phyloP scores from a whole-genome alignment of 129 eudicot species.

The Tagetes patula region DNA sequence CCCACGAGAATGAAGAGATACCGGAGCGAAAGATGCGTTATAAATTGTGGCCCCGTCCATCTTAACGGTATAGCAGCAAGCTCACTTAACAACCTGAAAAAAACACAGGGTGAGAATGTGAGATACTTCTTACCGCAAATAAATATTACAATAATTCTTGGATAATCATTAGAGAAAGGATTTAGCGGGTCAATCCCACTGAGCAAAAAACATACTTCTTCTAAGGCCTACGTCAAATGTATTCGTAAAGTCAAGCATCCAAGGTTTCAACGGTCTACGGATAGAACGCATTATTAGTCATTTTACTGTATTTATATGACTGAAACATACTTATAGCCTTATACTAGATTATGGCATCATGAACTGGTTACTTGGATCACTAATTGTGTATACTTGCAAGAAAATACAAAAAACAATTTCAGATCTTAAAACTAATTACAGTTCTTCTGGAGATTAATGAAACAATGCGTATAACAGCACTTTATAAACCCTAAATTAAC shows the following conservation, averaged over 20 bases:
- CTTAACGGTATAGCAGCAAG: conserved; percentile 25
- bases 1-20: conserved; percentile 44
- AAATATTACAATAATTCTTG: neutral
- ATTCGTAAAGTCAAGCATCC: neutral
- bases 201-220: neutral
- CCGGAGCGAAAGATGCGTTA: conserved; percentile 36
- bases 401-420: conserved; percentile 8
- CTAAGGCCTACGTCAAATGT: neutral
- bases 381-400: neutral
- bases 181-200: neutral
- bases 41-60: conserved; percentile 52
- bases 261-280: neutral
- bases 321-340: neutral
- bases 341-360: neutral
- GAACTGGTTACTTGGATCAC: neutral
- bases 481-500: conserved; percentile 23
- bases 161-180: neutral
- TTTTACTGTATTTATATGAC: neutral
- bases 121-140: neutral
- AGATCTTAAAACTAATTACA: conserved; percentile 1
- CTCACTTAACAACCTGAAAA: conserved; percentile 32
- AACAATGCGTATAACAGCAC: neutral
- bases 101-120: neutral
- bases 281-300: neutral
- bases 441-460: neutral